These are phyloP conservation scores for Metschnikowia anglica DNA, from an alignment of 805 yeast species.

Conservation along the genomic window DNA sequence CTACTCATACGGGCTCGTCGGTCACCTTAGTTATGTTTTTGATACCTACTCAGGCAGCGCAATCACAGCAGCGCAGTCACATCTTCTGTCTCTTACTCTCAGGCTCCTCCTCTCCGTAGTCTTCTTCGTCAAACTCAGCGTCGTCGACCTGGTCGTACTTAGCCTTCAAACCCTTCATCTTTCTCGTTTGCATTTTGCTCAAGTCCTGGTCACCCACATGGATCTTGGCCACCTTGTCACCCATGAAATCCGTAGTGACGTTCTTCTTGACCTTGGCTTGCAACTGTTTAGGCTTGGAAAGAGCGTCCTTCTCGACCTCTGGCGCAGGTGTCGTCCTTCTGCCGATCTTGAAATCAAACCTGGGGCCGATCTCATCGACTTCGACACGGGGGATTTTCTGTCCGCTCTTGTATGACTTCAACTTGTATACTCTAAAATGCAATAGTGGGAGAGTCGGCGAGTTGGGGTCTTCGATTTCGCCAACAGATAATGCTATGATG, in stretches of 20 bases:
- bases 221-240: constrained; percentile 94
- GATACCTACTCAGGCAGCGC: background rate
- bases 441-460: constrained; percentile 73
- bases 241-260: constrained; percentile 80
- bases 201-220: constrained; percentile 96
- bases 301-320: constrained; percentile 88
- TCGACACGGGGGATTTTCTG: constrained; percentile 94
- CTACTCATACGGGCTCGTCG: too few relatives aligned
- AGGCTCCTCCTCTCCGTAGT: constrained; percentile 45
- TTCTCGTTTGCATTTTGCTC: constrained; percentile 87
- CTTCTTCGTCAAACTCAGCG: constrained; percentile 52
- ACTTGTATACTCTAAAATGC: constrained; percentile 85
- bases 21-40: background rate
- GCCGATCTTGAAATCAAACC: constrained; percentile 90
- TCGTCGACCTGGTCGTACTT: constrained; percentile 69
- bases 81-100: constrained; percentile 35
- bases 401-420: constrained; percentile 77
- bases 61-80: constrained; percentile 12
- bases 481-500: constrained; percentile 76
- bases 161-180: constrained; percentile 96
- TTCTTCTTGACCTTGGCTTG: constrained; percentile 86
- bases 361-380: constrained; percentile 91
- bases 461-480: constrained; percentile 73
- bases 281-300: constrained; percentile 74
- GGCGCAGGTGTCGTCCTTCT: constrained; percentile 79